These are phyloP conservation scores for Fermentozyma sake DNA, from an alignment of 1,139 yeast species.

Conservation along the genomic window DNA sequence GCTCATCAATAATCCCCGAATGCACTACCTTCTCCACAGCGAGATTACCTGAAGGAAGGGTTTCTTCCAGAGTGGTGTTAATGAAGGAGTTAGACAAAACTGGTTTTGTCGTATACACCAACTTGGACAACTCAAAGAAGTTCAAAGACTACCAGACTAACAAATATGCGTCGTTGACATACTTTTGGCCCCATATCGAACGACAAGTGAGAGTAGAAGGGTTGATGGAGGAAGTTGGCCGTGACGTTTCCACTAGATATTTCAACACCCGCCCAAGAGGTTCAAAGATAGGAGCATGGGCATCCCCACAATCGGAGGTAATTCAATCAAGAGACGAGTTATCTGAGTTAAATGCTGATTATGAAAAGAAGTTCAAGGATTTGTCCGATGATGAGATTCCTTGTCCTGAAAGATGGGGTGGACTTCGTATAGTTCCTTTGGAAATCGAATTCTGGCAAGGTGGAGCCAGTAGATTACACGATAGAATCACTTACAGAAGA, in stretches of 20 bases:
- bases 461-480: conserved; percentile 83
- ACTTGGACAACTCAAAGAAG: conserved; percentile 87
- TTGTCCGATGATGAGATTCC: conserved; percentile 60
- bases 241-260: conserved; percentile 73
- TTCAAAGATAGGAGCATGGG: conserved; percentile 94
- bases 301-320: conserved; percentile 78
- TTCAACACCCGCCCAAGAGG: conserved; percentile 88
- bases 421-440: conserved; percentile 78
- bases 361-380: conserved; percentile 56
- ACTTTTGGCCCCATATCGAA: conserved; percentile 88
- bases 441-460: conserved; percentile 99
- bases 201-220: conserved; percentile 96
- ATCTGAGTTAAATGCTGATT: conserved; percentile 45
- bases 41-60: conserved; percentile 79
- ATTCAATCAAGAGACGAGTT: conserved; percentile 58
- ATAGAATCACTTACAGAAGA: conserved; percentile 73
- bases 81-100: conserved; percentile 82
- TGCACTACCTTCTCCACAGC: conserved; percentile 82
- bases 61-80: conserved; percentile 76
- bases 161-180: conserved; percentile 78
- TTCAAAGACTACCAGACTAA: conserved; percentile 65
- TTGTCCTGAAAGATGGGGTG: conserved; percentile 96
- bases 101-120: conserved; percentile 88
- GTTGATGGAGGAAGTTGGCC: conserved; percentile 62
- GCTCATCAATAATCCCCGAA: conserved; percentile 59